Conservation (phyloP, 352 stramenopile species). For the Plasmopara halstedii region DNA sequence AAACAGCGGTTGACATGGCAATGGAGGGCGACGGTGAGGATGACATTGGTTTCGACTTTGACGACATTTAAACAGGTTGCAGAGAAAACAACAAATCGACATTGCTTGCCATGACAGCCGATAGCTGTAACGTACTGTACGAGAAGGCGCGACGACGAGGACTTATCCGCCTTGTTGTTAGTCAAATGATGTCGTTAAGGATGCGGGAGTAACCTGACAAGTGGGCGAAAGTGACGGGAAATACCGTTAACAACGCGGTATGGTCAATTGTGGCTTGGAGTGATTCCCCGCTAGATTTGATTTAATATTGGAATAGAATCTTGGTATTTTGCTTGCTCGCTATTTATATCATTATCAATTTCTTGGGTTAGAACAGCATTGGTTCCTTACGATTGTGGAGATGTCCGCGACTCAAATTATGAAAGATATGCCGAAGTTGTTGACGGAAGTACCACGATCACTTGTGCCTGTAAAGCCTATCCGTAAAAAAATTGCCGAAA, state of each 20-base stretch:
- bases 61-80: conserved; percentile 73
- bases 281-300: neutral
- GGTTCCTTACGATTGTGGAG: too few species aligned
- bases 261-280: conserved; percentile 26
- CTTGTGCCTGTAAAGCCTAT: conserved; percentile 11
- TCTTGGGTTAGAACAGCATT: neutral
- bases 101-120: neutral
- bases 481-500: conserved; percentile 5
- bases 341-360: conserved; percentile 3
- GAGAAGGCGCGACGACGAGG: neutral
- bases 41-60: conserved; percentile 87
- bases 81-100: neutral
- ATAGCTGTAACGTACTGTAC: neutral
- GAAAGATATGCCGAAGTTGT: conserved; percentile 5
- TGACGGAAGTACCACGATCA: neutral
- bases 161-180: neutral
- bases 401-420: conserved; percentile 10
- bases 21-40: conserved; percentile 78
- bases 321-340: neutral
- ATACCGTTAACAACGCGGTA: conserved; percentile 22
- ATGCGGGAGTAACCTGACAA: too few species aligned
- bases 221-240: too few species aligned
- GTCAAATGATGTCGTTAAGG: neutral
- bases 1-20: conserved; percentile 82
- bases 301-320: conserved; percentile 3